phyloP scores from a whole-genome alignment of 176 grass and related monocot species.

The Aegilops umbellulata region DNA sequence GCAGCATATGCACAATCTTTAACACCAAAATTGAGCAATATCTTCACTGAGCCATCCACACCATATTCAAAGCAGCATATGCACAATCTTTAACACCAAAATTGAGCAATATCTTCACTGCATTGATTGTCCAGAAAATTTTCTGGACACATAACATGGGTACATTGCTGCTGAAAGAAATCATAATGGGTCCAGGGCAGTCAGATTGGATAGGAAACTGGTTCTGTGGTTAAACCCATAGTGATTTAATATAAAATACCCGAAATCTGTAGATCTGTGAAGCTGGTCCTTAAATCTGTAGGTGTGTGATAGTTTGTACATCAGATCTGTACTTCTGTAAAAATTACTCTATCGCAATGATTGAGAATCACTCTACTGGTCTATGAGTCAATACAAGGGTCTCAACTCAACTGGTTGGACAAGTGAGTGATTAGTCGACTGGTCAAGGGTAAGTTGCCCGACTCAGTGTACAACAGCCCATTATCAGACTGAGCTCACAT shows the following conservation, averaged over 20 bases:
- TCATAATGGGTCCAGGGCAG: too few relatives aligned
- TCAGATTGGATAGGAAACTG: too few relatives aligned
- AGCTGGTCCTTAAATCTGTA: background rate
- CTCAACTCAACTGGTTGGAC: background rate
- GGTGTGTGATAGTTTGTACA: background rate
- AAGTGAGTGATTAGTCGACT: background rate
- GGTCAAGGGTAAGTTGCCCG: background rate
- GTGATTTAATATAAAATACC: background rate
- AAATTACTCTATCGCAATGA: background rate
- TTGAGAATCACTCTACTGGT: background rate
- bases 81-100: background rate
- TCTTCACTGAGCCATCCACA: background rate
- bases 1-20: background rate
- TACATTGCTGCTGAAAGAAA: too few relatives aligned
- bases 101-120: conserved; percentile 2
- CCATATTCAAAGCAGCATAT: background rate
- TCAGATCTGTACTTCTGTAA: background rate
- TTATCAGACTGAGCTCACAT: background rate
- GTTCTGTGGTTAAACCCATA: too few relatives aligned
- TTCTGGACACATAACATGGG: background rate
- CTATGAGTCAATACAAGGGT: background rate
- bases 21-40: background rate
- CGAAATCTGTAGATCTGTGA: background rate
- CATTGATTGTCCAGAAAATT: background rate
- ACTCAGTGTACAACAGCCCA: background rate